Evolutionary conservation across 2,329 filamentous ascomycete species (phyloP), one percentile per base, ranked within the genome.

Genomic region (Cercospora sp.): DNA sequence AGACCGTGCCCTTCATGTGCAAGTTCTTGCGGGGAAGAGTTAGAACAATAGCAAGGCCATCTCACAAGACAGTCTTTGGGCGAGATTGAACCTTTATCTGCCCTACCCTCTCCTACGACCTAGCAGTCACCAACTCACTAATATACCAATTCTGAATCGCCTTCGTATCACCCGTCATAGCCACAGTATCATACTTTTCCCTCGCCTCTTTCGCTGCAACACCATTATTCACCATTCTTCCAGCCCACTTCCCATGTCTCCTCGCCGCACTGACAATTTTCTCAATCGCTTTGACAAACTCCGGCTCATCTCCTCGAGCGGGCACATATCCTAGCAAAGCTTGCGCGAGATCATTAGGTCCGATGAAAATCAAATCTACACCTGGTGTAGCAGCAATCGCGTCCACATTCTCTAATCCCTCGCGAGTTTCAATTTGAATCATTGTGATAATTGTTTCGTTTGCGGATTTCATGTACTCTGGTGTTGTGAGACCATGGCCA

Each of bases 331-430:
- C 28, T 81, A 85, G 65, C 84, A 86, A 64, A 82, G 85, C 71
- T 83, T 86, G 58, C 81, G 86, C 85, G 1, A 87, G 77, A 76
- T 87, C 85, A 75, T 84, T 86, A 1, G 85, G 85, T 0, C 85
- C 85, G 64, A 86, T 81, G 26, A 87, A 81, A 3, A 86, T 73
- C 28, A 83, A 28, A 31, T 70, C 67, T 12, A 86, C 81, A 1
- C 84, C 84, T 3, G 81, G 79, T 2, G 85, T 78, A 18, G 80
- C 80, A 23, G 83, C 83, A 65, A 86, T 86, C 62, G 81, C 82
- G 39, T 82, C 80, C 13, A 81, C 76, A 31, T 76, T 77, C 60
- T 77, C 75, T 1, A 83, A 67, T 0, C 79, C 81, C 8, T 78
- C 79, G 3, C 71, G 73, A 2, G 81, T 82, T 69, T 83, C 81